Evolutionary conservation across 192 early-diverging fungal species (phyloP).

Genomic region (Coemansia reversa): DNA sequence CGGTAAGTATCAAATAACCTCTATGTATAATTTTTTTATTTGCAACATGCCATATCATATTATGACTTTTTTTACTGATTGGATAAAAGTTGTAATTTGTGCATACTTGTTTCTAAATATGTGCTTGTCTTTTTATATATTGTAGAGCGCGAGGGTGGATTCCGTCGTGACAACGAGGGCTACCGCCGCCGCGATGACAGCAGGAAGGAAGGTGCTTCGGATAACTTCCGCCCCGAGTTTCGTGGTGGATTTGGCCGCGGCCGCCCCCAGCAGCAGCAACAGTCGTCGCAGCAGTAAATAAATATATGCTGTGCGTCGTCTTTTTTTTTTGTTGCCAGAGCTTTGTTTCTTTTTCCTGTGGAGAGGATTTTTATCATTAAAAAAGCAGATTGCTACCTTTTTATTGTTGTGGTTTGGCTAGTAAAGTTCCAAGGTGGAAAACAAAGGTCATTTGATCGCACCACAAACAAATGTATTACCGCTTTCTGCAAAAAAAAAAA

Average conservation of each 20-base stretch:
- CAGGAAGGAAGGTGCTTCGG: conserved; percentile 91
- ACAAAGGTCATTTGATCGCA: no score
- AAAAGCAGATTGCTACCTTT: conserved; percentile 7
- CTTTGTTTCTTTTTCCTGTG: conserved; percentile 1
- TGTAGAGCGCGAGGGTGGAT: conserved; percentile 68
- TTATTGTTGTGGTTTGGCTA: neutral
- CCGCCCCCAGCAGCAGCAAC: conserved; percentile 41
- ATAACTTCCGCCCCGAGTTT: conserved; percentile 97
- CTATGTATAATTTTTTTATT: conserved; percentile 19
- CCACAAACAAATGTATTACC: neutral
- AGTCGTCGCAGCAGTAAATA: conserved; percentile 4
- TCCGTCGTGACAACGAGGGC: conserved; percentile 78
- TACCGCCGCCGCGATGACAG: conserved; percentile 81
- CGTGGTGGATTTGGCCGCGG: conserved; percentile 90
- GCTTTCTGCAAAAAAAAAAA: no score
- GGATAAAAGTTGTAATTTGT: neutral
- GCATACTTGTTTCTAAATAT: neutral
- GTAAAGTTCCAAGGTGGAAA: neutral
- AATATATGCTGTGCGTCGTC: neutral
- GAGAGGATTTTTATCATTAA: conserved; percentile 3
- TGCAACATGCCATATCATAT: neutral
- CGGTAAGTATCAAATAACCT: conserved; percentile 43
- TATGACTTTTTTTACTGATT: neutral
- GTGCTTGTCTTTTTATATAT: conserved; percentile 8
- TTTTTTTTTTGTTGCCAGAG: neutral